These are phyloP conservation scores for Lipomyces yamadae DNA, from an alignment of 805 yeast genomes.

Conservation along the genomic window DNA sequence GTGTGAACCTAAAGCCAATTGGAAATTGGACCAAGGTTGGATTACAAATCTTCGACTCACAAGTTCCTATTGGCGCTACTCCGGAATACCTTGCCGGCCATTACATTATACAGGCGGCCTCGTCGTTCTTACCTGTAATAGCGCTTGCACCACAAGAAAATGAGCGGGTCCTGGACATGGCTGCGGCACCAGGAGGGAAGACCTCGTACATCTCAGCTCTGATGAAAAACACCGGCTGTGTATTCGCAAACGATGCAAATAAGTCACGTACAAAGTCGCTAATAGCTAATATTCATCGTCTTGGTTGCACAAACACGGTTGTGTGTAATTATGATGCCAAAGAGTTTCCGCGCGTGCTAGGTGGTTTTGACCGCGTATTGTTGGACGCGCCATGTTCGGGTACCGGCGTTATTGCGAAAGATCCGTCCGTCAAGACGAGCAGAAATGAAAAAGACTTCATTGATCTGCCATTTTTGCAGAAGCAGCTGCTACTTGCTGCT, in stretches of 20 bases:
- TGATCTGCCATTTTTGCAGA: conserved; percentile 95
- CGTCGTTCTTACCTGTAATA: conserved; percentile 96
- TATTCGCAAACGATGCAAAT: conserved; percentile 96
- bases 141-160: conserved; percentile 97
- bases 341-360: conserved; percentile 96
- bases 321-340: conserved; percentile 98
- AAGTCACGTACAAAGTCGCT: conserved; percentile 94
- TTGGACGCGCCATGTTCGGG: conserved; percentile 99
- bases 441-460: conserved; percentile 96
- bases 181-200: conserved; percentile 99
- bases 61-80: conserved; percentile 99
- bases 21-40: conserved; percentile 99
- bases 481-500: conserved; percentile 89
- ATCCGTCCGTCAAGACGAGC: conserved; percentile 88
- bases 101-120: conserved; percentile 97
- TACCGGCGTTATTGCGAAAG: conserved; percentile 98
- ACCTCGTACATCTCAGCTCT: conserved; percentile 92
- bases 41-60: conserved; percentile 94
- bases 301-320: conserved; percentile 94
- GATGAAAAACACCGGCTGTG: conserved; percentile 97
- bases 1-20: conserved; percentile 95
- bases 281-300: conserved; percentile 95
- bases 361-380: conserved; percentile 94
- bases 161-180: conserved; percentile 97
- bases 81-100: conserved; percentile 99